Evolutionary conservation across 2,329 filamentous ascomycete species (phyloP).

Genomic region (Incumbomyces delicatus): DNA sequence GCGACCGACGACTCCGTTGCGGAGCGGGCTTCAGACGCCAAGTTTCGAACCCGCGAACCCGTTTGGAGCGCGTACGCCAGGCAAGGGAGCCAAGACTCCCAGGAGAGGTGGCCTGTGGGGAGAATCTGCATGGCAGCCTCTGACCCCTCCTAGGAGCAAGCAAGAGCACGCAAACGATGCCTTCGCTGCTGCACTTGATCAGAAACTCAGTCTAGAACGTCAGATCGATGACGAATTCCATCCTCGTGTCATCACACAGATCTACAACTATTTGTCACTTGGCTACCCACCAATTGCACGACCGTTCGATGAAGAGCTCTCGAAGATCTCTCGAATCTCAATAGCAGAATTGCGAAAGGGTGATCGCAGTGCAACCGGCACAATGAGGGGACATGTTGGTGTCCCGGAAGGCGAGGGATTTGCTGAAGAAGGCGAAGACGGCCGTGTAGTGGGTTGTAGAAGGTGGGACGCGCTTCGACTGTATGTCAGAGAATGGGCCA

Average conservation of each 20-base stretch:
- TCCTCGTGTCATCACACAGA: constrained; percentile 81
- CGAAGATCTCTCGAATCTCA: constrained; percentile 64
- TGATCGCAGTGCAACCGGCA: constrained; percentile 53
- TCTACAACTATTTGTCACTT: constrained; percentile 92
- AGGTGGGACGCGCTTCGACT: constrained; percentile 75
- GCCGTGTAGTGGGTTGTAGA: constrained; percentile 46
- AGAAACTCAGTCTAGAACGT: constrained; percentile 30
- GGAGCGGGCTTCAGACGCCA: constrained; percentile 29
- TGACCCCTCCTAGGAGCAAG: constrained; percentile 40
- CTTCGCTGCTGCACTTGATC: constrained; percentile 20
- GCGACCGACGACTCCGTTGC: constrained; percentile 18
- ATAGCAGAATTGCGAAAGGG: constrained; percentile 61
- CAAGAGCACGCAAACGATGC: constrained; percentile 37
- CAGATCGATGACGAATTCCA: constrained; percentile 58
- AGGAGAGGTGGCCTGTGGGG: constrained; percentile 12
- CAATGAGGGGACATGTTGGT: constrained; percentile 59
- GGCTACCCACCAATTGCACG: constrained; percentile 82
- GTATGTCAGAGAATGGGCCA: constrained; percentile 84
- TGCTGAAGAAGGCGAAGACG: constrained; percentile 34
- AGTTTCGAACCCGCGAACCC: constrained; percentile 25
- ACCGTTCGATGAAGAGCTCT: constrained; percentile 73
- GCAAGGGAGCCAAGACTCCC: constrained; percentile 24
- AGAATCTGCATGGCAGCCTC: constrained; percentile 14
- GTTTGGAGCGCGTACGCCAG: constrained; percentile 13
- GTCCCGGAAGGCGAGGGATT: constrained; percentile 25